Conservation (phyloP, 441 rosid species). For the Adansonia grandidieri region DNA sequence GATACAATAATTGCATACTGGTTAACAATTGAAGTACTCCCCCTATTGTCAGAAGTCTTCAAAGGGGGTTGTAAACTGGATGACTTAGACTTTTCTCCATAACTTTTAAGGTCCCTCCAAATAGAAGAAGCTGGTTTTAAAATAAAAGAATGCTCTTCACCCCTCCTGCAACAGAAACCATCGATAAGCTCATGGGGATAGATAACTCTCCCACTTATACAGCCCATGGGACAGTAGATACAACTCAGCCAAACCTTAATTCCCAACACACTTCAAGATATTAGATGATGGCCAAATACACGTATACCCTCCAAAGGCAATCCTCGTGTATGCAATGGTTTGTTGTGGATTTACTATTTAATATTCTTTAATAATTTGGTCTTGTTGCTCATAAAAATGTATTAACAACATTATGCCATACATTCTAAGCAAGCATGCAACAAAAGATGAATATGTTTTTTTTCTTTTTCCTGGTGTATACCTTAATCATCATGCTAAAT, state of each 20-base stretch:
- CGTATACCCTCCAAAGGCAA: background rate
- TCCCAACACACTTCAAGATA: slow-evolving; percentile 15
- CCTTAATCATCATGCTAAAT: background rate
- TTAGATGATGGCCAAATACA: slow-evolving; percentile 3
- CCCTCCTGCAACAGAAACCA: slow-evolving; percentile 68
- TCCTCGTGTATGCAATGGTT: background rate
- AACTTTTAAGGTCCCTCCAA: slow-evolving; percentile 59
- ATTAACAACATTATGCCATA: background rate
- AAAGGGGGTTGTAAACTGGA: slow-evolving; percentile 56
- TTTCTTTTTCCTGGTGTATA: background rate
- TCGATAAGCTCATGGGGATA: slow-evolving; percentile 25
- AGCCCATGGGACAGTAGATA: background rate
- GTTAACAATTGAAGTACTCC: slow-evolving; percentile 49
- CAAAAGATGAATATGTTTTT: background rate
- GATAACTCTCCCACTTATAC: background rate
- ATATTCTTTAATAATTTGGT: background rate
- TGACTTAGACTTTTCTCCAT: slow-evolving; percentile 50
- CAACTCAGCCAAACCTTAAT: background rate
- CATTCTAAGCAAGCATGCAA: slow-evolving; percentile 8
- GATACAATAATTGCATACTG: slow-evolving; percentile 88
- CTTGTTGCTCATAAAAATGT: background rate
- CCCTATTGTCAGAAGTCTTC: slow-evolving; percentile 54
- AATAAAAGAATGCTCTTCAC: slow-evolving; percentile 97
- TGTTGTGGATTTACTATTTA: slow-evolving; percentile 3
- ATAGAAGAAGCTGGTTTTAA: slow-evolving; percentile 75